Percentiles rank a stretch among this genome's conserved stretches.
Evolutionary conservation across 495 filamentous ascomycete genomes (phyloP).

Genomic region (Hyaloscypha finlandica): DNA sequence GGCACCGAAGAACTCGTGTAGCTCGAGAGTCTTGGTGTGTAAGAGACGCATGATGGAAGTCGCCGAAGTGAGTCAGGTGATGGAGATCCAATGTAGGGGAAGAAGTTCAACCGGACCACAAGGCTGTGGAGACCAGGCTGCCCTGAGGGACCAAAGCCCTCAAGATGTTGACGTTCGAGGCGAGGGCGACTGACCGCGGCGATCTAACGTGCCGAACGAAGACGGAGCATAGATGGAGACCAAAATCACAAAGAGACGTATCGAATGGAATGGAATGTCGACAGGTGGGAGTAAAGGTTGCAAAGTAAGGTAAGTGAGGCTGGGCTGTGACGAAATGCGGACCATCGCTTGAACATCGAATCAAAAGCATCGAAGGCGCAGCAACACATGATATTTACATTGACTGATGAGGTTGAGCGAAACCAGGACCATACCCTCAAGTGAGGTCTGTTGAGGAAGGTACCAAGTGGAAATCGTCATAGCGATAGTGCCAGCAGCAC

Average conservation of each 20-base stretch:
- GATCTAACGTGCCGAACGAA: background rate
- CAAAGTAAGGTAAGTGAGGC: background rate
- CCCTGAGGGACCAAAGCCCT: no score
- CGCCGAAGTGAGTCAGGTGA: no score
- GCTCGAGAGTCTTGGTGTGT: background rate
- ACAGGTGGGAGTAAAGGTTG: background rate
- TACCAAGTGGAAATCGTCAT: background rate
- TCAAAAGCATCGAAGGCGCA: background rate
- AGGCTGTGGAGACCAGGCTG: no score
- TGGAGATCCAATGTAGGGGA: no score
- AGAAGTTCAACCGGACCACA: no score
- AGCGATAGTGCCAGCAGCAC: no score
- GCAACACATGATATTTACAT: background rate
- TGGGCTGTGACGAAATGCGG: background rate
- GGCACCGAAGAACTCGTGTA: background rate
- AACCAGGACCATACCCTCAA: background rate
- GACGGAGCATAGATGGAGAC: background rate
- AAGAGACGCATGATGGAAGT: conserved; percentile 12
- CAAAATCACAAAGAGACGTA: background rate
- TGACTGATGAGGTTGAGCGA: background rate
- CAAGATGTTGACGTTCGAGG: no score
- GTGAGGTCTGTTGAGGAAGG: background rate
- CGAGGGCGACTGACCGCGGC: background rate
- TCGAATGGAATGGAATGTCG: background rate
- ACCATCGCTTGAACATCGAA: background rate